Conservation (phyloP, 495 filamentous ascomycete species). For the Hypoxylon lenormandii region DNA sequence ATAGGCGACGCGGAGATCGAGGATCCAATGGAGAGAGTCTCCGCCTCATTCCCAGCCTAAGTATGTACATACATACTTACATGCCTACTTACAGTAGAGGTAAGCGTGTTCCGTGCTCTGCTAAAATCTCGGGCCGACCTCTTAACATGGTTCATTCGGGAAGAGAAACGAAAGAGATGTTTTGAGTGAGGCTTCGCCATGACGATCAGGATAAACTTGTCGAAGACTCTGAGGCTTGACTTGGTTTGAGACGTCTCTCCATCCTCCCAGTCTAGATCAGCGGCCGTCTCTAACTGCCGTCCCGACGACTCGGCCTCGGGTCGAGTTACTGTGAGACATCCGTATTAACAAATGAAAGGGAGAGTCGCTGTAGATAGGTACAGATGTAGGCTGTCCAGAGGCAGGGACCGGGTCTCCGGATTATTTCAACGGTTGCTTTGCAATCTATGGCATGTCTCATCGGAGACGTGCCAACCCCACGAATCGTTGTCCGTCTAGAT, state of each 20-base stretch:
- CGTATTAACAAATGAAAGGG: conserved; percentile 20
- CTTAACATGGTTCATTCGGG: conserved; percentile 19
- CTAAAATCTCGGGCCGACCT: conserved; percentile 31
- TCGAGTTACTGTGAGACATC: conserved; percentile 5
- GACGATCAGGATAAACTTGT: background rate
- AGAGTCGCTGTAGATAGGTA: conserved; percentile 12
- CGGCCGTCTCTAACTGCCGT: conserved; percentile 1
- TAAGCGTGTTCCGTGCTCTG: background rate
- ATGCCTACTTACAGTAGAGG: no score
- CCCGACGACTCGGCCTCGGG: conserved; percentile 16
- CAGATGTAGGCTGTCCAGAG: conserved; percentile 10
- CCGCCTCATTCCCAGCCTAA: background rate
- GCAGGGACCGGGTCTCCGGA: conserved; percentile 38
- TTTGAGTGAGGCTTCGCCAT: conserved; percentile 9
- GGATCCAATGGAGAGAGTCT: background rate
- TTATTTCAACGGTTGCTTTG: conserved; percentile 30
- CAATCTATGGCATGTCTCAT: conserved; percentile 33
- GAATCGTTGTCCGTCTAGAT: conserved; percentile 21
- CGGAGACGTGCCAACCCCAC: conserved; percentile 20
- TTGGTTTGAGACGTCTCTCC: background rate
- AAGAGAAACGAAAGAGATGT: background rate
- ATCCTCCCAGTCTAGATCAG: conserved; percentile 6
- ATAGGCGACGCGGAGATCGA: conserved; percentile 11
- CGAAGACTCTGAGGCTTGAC: conserved; percentile 7
- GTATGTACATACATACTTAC: no score